Conservation (phyloP, 441 rosid species). For the Erysimum pusillum region DNA sequence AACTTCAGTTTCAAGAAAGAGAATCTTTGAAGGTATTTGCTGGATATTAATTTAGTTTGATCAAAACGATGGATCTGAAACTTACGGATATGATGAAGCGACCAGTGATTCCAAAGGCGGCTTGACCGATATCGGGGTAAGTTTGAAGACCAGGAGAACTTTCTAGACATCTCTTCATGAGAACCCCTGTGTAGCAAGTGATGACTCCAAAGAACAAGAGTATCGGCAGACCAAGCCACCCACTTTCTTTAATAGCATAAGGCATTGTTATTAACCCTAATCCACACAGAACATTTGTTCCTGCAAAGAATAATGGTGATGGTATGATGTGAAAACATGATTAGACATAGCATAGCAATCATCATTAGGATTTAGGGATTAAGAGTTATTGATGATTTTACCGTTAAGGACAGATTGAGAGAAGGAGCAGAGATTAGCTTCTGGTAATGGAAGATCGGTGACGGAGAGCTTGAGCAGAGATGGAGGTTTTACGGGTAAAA, state of each 20-base stretch:
- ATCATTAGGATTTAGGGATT: not conserved
- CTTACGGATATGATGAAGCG: conserved; percentile 76
- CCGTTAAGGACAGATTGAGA: conserved; percentile 83
- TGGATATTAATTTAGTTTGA: conserved; percentile 1
- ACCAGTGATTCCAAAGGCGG: conserved; percentile 78
- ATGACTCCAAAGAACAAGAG: conserved; percentile 63
- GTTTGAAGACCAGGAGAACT: conserved; percentile 72
- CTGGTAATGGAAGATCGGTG: conserved; percentile 48
- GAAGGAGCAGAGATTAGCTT: conserved; percentile 58
- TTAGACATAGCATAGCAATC: not conserved
- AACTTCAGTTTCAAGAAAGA: conserved; percentile 36
- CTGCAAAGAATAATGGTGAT: conserved; percentile 40
- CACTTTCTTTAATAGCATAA: conserved; percentile 78
- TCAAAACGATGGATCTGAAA: not conserved
- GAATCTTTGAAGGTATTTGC: not conserved
- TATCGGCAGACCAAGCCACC: conserved; percentile 74
- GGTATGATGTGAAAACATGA: conserved; percentile 9
- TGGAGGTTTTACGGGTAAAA: conserved; percentile 47
- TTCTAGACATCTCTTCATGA: conserved; percentile 76
- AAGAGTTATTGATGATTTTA: conserved; percentile 42
- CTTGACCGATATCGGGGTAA: conserved; percentile 90
- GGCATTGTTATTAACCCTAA: conserved; percentile 81
- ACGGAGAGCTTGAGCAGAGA: conserved; percentile 49
- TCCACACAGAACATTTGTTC: conserved; percentile 83
- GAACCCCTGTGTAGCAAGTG: conserved; percentile 70